These are phyloP conservation scores for Leonotis leonurus DNA, from an alignment of 257 asterid genomes.

Conservation along the genomic window DNA sequence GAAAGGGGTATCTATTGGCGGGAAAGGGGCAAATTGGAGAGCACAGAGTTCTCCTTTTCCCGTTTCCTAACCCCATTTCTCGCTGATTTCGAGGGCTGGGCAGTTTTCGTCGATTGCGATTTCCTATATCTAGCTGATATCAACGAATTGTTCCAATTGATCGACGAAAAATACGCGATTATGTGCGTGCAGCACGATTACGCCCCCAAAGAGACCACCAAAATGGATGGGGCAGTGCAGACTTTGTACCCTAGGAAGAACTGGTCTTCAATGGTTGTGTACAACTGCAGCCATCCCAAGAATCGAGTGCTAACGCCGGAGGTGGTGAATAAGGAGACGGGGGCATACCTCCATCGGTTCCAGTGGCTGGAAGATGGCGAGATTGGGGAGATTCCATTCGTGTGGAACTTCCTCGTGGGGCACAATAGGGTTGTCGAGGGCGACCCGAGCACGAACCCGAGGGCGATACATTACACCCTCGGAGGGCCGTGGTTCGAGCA, in stretches of 20 bases:
- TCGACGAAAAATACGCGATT: conserved; percentile 61
- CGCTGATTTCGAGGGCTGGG: conserved; percentile 65
- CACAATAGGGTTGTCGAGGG: conserved; percentile 65
- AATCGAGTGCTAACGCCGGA: conserved; percentile 56
- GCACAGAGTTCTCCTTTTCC: conserved; percentile 74
- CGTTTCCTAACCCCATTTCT: conserved; percentile 61
- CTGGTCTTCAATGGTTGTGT: conserved; percentile 92
- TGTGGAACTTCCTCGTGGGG: conserved; percentile 82
- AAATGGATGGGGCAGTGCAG: conserved; percentile 88
- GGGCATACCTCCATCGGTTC: conserved; percentile 80
- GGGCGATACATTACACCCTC: conserved; percentile 76
- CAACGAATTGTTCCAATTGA: conserved; percentile 41
- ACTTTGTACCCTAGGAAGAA: conserved; percentile 82
- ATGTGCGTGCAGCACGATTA: conserved; percentile 87
- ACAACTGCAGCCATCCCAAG: conserved; percentile 72
- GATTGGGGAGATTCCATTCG: conserved; percentile 76
- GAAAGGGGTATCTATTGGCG: conserved; percentile 60
- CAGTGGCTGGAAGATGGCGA: conserved; percentile 70
- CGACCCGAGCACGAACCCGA: conserved; percentile 45
- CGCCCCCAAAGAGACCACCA: conserved; percentile 73
- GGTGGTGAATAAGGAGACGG: conserved; percentile 66
- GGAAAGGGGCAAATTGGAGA: conserved; percentile 65
- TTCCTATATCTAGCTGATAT: conserved; percentile 61
- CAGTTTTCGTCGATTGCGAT: conserved; percentile 83
- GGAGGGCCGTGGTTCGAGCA: conserved; percentile 98